A percentile compares a stretch with the other conserved stretches of the same genome.
These are phyloP conservation scores for Neofusicoccum kwambonambiense DNA, from an alignment of 2,329 filamentous ascomycete species.

Conservation along the genomic window DNA sequence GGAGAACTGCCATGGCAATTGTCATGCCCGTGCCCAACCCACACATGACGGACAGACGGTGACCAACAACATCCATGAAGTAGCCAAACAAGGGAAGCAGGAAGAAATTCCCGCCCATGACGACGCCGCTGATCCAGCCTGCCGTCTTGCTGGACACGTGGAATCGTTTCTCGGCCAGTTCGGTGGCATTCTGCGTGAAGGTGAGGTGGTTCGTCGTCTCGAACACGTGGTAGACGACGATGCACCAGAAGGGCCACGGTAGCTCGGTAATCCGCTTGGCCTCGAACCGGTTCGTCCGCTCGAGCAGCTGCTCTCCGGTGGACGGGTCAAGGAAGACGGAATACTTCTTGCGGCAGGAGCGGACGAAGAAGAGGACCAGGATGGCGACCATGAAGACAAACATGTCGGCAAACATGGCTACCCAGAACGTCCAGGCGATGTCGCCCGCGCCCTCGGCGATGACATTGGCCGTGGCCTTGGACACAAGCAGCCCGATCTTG, in stretches of 20 bases:
- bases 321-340: background rate
- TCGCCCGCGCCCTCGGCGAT: constrained; percentile 55
- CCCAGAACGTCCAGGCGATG: background rate
- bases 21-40: constrained; percentile 53
- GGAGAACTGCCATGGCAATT: constrained; percentile 54
- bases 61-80: constrained; percentile 57
- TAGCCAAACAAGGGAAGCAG: constrained; percentile 56
- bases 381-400: background rate
- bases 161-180: constrained; percentile 60
- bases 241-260: constrained; percentile 60
- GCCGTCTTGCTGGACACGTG: constrained; percentile 54
- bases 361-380: background rate
- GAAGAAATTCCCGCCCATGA: constrained; percentile 59
- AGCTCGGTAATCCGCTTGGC: constrained; percentile 54
- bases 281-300: constrained; percentile 42
- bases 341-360: background rate
- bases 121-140: constrained; percentile 59
- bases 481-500: constrained; percentile 62
- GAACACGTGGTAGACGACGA: constrained; percentile 57
- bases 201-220: constrained; percentile 57
- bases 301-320: background rate
- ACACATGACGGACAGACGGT: constrained; percentile 49
- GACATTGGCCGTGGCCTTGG: constrained; percentile 59
- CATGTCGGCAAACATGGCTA: background rate
- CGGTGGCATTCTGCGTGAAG: constrained; percentile 59